Evolutionary conservation across 2,329 filamentous ascomycete genomes (phyloP).

Genomic region (Geosmithia morbida): DNA sequence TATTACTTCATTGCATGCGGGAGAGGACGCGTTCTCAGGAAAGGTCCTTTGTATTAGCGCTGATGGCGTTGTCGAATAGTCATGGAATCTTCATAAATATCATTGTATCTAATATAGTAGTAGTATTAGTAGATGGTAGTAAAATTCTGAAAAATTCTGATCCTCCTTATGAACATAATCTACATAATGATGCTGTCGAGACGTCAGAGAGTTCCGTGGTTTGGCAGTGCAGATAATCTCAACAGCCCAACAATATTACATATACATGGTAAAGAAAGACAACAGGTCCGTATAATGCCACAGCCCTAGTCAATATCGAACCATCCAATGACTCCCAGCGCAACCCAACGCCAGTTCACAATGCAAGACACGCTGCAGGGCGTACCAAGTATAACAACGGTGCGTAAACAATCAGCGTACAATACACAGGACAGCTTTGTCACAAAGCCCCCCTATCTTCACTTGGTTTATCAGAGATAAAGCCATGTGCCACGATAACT

Average conservation of each 20-base stretch:
- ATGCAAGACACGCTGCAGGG: background rate
- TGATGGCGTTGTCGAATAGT: background rate
- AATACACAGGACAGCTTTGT: background rate
- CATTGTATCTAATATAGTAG: background rate
- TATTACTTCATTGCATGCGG: no score
- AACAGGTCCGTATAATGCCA: background rate
- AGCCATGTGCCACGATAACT: conserved; percentile 7
- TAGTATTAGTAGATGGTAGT: background rate
- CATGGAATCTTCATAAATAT: background rate
- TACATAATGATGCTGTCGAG: background rate
- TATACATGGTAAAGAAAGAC: background rate
- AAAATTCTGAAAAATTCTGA: background rate
- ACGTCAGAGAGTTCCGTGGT: background rate
- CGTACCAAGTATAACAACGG: background rate
- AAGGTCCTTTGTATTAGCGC: background rate
- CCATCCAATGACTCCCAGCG: background rate
- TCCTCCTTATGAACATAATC: background rate
- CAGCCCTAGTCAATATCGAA: background rate
- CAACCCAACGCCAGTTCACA: background rate
- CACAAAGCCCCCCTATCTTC: background rate
- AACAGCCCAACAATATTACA: background rate
- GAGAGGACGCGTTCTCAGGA: no score
- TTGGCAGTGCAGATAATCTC: background rate
- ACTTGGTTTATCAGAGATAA: background rate
- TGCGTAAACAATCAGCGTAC: background rate